Conservation (phyloP, 202 grass and related monocot genomes). For the Brachypodium distachyon region DNA sequence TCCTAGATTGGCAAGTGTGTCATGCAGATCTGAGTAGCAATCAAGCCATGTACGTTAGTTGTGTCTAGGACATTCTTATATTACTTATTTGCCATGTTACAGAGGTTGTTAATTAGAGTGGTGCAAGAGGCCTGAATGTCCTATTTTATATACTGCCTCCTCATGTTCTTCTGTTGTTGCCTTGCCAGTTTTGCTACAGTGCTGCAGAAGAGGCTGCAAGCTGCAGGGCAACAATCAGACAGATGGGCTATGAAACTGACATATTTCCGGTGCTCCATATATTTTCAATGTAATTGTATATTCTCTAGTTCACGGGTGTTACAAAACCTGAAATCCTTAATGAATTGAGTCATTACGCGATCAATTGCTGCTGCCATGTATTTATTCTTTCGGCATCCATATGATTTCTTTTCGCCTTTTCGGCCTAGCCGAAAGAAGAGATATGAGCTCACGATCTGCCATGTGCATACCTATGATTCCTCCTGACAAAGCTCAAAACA, state of each 20-base stretch:
- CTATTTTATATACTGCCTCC: neutral
- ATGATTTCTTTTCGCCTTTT: constrained; percentile 4
- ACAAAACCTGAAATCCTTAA: too few species aligned
- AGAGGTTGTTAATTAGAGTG: constrained; percentile 25
- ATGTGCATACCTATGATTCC: constrained; percentile 41
- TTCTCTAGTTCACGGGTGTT: too few species aligned
- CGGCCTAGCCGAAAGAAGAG: constrained; percentile 16
- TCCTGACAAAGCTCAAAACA: constrained; percentile 32
- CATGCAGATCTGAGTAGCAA: constrained; percentile 40
- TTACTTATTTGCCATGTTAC: constrained; percentile 24
- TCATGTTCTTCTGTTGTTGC: neutral
- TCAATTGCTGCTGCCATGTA: neutral
- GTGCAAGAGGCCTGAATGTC: constrained; percentile 24
- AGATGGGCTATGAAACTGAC: neutral
- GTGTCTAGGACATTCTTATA: constrained; percentile 11
- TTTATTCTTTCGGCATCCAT: constrained; percentile 9
- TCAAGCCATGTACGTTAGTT: constrained; percentile 29
- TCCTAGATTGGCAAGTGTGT: constrained; percentile 43
- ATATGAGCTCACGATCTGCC: constrained; percentile 23
- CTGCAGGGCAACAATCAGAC: neutral
- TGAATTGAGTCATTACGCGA: too few species aligned
- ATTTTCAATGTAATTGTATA: too few species aligned
- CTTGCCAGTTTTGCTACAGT: constrained; percentile 9
- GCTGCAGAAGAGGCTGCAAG: neutral
- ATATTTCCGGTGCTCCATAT: too few species aligned